Percentiles rank a stretch among this genome's conserved stretches.
These are phyloP conservation scores for Ganoderma lingzhi DNA, from an alignment of 1,284 basidiomycete genomes.

Conservation along the genomic window DNA sequence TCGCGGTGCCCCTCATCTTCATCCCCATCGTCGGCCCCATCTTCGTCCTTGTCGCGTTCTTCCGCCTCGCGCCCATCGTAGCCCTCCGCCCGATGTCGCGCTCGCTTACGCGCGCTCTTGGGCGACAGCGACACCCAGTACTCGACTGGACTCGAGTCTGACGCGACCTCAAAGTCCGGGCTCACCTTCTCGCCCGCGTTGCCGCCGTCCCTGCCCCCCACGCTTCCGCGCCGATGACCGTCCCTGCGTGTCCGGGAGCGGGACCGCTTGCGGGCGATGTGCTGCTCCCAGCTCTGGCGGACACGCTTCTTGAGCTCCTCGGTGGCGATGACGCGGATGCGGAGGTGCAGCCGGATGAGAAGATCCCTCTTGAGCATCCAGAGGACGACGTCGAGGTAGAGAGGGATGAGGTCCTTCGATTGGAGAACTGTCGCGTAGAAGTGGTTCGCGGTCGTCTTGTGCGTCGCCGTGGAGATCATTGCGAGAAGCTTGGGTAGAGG, in stretches of 20 bases:
- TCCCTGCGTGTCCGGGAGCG: slow-evolving; percentile 33
- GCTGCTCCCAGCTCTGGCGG: slow-evolving; percentile 52
- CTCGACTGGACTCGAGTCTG: slow-evolving; percentile 38
- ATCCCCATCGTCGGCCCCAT: slow-evolving; percentile 43
- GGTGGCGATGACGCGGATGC: slow-evolving; percentile 86
- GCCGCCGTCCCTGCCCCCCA: slow-evolving; percentile 9
- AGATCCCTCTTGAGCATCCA: slow-evolving; percentile 94
- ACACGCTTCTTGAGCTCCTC: slow-evolving; percentile 78
- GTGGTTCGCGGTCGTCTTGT: slow-evolving; percentile 66
- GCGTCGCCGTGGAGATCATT: slow-evolving; percentile 72
- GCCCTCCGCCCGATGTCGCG: slow-evolving; percentile 51
- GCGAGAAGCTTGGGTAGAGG: slow-evolving; percentile 80
- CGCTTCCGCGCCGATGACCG: slow-evolving; percentile 4
- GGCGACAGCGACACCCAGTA: slow-evolving; percentile 57
- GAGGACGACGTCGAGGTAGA: slow-evolving; percentile 86
- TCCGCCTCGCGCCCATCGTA: slow-evolving; percentile 32
- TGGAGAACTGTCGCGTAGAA: slow-evolving; percentile 83
- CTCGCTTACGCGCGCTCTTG: slow-evolving; percentile 52
- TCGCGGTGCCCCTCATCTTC: slow-evolving; percentile 42
- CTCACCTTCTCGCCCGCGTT: slow-evolving; percentile 39
- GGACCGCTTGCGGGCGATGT: slow-evolving; percentile 44
- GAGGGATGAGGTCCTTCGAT: slow-evolving; percentile 69
- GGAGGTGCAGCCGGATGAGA: slow-evolving; percentile 86
- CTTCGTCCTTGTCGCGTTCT: slow-evolving; percentile 30
- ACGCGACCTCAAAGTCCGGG: slow-evolving; percentile 26